Base-by-base conservation (phyloP, 2,329 filamentous ascomycete species). In the Diplocarpon rosae region DNA sequence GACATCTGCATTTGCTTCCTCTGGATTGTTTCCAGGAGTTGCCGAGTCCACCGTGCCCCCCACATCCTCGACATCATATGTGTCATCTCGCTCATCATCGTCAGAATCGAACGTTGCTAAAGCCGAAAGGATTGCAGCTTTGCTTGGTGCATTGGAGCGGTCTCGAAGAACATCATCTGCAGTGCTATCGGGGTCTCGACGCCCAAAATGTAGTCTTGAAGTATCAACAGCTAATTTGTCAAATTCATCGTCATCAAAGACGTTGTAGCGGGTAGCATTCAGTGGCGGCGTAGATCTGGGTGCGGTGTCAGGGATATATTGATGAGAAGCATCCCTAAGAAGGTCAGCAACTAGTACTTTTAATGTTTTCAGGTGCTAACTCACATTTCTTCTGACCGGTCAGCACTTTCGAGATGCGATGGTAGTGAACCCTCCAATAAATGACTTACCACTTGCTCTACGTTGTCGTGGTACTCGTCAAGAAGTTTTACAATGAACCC, bases 11-110 rank as follows among this genome's bases (percentile, higher is more conserved):
- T 73, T 69, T 1, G 65, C 65, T 46, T 75, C 71, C 41, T 77
- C 75, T 2, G 53, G 51, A 31, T 54, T 55, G 36, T 60, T 57
- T 30, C 73, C 70, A n/a, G 77, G 71, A 5, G 75, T 65, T 1
- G 67, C 69, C 14, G 73, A 70, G 55, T 95, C 88, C 2, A 95
- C 80, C 0, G 85, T 85, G 16, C 90, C 89, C 30, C 92, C 92
- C 2, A 96, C 87, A 59, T 96, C 92, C 39, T 80, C 86, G 1
- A 82, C 78, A 57, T 98, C 92, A 60, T 98, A 98, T 0, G 90
- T 96, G 62, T 98, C 92, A 62, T 98, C 92, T 30, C 88, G 78
- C 66, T 98, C 92, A 62, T 98, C 92, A 54, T 96, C 92, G 56
- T 96, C 90, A 0, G 82, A 83, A 65, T 96, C 89, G 54, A 96